Percentiles rank a stretch among this genome's conserved stretches.
These are phyloP conservation scores for Cubamyces sp. DNA, from an alignment of 768 basidiomycete genomes.

Conservation along the genomic window DNA sequence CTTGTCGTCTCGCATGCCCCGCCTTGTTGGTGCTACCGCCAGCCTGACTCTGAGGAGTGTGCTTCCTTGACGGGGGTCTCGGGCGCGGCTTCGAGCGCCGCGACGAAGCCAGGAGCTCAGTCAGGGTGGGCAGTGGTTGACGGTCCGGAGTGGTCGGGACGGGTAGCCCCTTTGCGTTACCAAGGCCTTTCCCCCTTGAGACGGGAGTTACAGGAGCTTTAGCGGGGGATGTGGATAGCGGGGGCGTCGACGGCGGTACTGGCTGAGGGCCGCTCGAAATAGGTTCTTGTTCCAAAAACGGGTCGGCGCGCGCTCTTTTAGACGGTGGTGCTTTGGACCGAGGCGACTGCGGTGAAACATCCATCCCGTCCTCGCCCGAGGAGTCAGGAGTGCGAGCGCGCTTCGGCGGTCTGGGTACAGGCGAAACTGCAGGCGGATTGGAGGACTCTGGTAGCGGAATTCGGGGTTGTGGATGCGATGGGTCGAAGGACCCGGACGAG, in stretches of 20 bases:
- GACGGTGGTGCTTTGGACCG: conserved; percentile 3
- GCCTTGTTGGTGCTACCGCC: neutral
- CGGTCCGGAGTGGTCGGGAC: conserved; percentile 35
- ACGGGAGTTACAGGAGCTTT: conserved; percentile 24
- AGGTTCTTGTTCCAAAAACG: conserved; percentile 17
- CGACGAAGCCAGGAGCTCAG: conserved; percentile 49
- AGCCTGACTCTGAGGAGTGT: conserved; percentile 18
- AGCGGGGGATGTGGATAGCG: conserved; percentile 36
- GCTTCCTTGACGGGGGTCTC: conserved; percentile 35
- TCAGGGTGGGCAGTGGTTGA: conserved; percentile 43
- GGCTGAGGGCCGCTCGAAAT: conserved; percentile 24
- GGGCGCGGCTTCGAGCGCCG: conserved; percentile 40
- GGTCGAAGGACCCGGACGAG: conserved; percentile 25
- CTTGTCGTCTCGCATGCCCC: conserved; percentile 1
- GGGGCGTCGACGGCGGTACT: conserved; percentile 35
- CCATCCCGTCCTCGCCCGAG: conserved; percentile 19
- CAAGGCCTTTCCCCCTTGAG: conserved; percentile 27
- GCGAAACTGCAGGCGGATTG: conserved; percentile 14
- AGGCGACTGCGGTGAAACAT: conserved; percentile 16
- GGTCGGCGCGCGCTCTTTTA: conserved; percentile 29
- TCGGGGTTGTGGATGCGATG: conserved; percentile 24
- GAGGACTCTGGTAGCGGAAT: conserved; percentile 28
- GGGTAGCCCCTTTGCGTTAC: conserved; percentile 30
- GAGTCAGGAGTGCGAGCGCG: conserved; percentile 27
- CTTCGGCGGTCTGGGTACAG: conserved; percentile 21